Evolutionary conservation across 495 filamentous ascomycete genomes (phyloP).

Genomic region (Trichoderma asperelloides): DNA sequence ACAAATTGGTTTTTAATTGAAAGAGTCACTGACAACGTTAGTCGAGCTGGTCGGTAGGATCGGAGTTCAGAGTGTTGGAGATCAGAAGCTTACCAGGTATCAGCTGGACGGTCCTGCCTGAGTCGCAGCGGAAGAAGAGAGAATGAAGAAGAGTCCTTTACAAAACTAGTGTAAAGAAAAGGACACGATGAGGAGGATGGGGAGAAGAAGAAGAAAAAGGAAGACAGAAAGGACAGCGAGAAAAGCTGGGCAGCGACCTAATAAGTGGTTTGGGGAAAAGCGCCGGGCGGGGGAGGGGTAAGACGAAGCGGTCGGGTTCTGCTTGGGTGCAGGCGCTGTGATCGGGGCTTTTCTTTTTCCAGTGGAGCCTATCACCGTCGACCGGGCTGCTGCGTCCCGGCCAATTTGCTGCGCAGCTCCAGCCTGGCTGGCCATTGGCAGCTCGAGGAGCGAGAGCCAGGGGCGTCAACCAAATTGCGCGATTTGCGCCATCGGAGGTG

Average conservation of each 20-base stretch:
- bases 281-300: conserved; percentile 7
- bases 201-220: not conserved
- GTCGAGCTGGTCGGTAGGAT: not conserved
- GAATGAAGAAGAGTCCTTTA: not conserved
- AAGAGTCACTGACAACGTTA: not conserved
- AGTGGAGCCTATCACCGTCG: not conserved
- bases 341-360: not conserved
- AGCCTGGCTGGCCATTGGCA: not conserved
- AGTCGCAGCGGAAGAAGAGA: not conserved
- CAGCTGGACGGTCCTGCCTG: not conserved
- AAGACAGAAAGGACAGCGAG: not conserved
- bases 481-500: conserved; percentile 7
- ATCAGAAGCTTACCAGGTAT: not conserved
- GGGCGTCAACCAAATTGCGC: conserved; percentile 2
- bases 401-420: not conserved
- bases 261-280: not conserved
- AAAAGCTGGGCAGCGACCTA: not conserved
- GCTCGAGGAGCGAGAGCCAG: not conserved
- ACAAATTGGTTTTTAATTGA: not conserved
- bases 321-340: not conserved
- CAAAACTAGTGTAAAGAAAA: not conserved
- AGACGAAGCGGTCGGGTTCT: not conserved
- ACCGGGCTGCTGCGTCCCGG: not conserved
- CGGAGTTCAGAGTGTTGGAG: not conserved
- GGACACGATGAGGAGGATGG: conserved; percentile 5